Conservation (phyloP, 805 yeast genomes). For the Hanseniaspora lindneri region DNA sequence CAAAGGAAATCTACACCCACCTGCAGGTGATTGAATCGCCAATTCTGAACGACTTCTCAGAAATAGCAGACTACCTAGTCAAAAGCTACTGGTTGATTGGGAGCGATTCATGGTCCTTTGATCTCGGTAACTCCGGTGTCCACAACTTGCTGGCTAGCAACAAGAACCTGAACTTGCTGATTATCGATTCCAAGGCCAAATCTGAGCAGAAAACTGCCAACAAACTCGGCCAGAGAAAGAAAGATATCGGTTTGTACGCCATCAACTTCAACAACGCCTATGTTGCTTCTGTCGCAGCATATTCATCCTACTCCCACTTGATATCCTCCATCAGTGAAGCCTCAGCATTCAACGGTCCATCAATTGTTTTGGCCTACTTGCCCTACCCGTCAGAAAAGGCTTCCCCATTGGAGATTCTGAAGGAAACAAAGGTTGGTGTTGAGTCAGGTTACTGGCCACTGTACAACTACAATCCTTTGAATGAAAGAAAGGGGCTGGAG, state of each 20-base stretch:
- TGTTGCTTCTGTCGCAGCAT: constrained; percentile 89
- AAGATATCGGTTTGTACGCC: constrained; percentile 87
- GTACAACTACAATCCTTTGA: constrained; percentile 67
- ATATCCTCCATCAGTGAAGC: constrained; percentile 84
- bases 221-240: constrained; percentile 48
- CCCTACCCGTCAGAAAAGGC: constrained; percentile 60
- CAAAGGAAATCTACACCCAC: constrained; percentile 29
- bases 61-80: constrained; percentile 36
- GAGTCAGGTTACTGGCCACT: constrained; percentile 96
- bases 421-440: constrained; percentile 80
- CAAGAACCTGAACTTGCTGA: constrained; percentile 67
- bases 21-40: constrained; percentile 32
- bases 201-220: constrained; percentile 7
- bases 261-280: constrained; percentile 83
- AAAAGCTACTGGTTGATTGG: constrained; percentile 75
- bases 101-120: constrained; percentile 92
- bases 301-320: constrained; percentile 86
- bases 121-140: constrained; percentile 81
- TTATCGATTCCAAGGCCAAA: constrained; percentile 73
- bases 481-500: constrained; percentile 36
- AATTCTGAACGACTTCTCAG: constrained; percentile 32
- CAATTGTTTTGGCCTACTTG: constrained; percentile 78
- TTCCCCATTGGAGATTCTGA: constrained; percentile 59
- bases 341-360: constrained; percentile 78
- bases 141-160: constrained; percentile 70